Conservation (phyloP, 768 basidiomycete species). For the Boletus patriciae region DNA sequence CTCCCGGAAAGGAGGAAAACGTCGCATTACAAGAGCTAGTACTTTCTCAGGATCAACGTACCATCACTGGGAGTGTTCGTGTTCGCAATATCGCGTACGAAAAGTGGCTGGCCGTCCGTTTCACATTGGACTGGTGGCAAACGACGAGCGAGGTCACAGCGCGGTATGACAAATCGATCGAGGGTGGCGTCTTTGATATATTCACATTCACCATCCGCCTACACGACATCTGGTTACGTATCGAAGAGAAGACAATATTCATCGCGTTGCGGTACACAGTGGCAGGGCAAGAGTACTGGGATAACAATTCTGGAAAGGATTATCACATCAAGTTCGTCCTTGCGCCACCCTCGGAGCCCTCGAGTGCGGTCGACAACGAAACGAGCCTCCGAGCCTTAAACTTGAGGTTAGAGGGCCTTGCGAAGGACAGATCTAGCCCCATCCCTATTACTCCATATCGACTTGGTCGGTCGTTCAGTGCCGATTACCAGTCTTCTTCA, state of each 20-base stretch:
- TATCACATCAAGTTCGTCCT: constrained; percentile 70
- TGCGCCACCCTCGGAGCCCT: constrained; percentile 23
- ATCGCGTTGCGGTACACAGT: constrained; percentile 74
- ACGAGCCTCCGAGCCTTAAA: constrained; percentile 59
- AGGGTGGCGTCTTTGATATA: constrained; percentile 53
- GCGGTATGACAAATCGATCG: constrained; percentile 52
- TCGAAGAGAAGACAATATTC: constrained; percentile 81
- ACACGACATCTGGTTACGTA: constrained; percentile 70
- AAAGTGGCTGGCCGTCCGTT: constrained; percentile 85
- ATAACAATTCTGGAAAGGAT: constrained; percentile 80
- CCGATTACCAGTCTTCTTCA: constrained; percentile 21
- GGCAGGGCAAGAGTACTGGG: constrained; percentile 83
- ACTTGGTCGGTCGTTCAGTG: constrained; percentile 30
- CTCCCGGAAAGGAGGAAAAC: constrained; percentile 39
- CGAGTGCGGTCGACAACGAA: constrained; percentile 38
- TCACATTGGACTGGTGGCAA: constrained; percentile 94
- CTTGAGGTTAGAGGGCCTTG: constrained; percentile 67
- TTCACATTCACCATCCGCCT: constrained; percentile 78
- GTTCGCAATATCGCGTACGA: constrained; percentile 86
- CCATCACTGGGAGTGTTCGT: constrained; percentile 69
- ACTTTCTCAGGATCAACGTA: constrained; percentile 51
- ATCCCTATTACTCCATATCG: constrained; percentile 13
- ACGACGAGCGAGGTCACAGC: constrained; percentile 93
- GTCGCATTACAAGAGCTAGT: constrained; percentile 55
- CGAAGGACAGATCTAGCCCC: constrained; percentile 31